A percentile compares a stretch with the other conserved stretches of the same genome.
These are phyloP conservation scores for Torrubiellomyces zombiae DNA, from an alignment of 2,329 filamentous ascomycete species.

Conservation along the genomic window DNA sequence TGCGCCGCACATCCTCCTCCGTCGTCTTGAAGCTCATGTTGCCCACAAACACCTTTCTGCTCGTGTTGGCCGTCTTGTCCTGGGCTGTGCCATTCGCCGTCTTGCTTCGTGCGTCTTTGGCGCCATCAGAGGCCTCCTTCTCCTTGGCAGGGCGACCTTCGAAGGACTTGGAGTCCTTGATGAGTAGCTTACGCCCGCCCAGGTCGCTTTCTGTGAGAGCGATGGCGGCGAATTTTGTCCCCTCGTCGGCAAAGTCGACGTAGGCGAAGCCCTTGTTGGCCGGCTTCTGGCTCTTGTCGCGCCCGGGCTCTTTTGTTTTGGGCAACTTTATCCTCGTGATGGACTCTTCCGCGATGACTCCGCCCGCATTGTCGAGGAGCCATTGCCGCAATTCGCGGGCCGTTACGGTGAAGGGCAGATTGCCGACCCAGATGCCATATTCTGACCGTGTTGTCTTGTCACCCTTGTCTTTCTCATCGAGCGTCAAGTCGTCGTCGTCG, in stretches of 20 bases:
- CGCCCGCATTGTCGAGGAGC: conserved; percentile 55
- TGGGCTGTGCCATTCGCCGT: conserved; percentile 15
- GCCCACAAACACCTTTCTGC: conserved; percentile 78
- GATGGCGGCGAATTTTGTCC: conserved; percentile 60
- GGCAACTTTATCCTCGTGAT: conserved; percentile 82
- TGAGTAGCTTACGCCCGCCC: conserved; percentile 62
- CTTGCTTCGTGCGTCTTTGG: conserved; percentile 13
- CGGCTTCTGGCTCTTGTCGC: conserved; percentile 16
- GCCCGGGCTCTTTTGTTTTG: conserved; percentile 32
- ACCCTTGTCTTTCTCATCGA: conserved; percentile 19
- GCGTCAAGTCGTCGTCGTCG: conserved; percentile 15
- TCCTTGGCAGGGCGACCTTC: conserved; percentile 71
- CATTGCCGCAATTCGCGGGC: conserved; percentile 61
- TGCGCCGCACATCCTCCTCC: conserved; percentile 61
- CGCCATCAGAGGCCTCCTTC: conserved; percentile 15
- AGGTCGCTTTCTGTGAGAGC: conserved; percentile 74
- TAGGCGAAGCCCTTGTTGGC: conserved; percentile 93
- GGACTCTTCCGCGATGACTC: conserved; percentile 44
- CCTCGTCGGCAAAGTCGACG: conserved; percentile 65
- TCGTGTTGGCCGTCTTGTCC: conserved; percentile 37
- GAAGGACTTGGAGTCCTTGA: conserved; percentile 84
- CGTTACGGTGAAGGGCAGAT: conserved; percentile 71
- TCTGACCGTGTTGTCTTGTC: conserved; percentile 46
- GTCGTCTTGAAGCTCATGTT: conserved; percentile 73
- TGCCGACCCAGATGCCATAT: conserved; percentile 89